Base-by-base conservation (phyloP, 1,284 basidiomycete genomes). In the Tranzscheliella williamsii region DNA sequence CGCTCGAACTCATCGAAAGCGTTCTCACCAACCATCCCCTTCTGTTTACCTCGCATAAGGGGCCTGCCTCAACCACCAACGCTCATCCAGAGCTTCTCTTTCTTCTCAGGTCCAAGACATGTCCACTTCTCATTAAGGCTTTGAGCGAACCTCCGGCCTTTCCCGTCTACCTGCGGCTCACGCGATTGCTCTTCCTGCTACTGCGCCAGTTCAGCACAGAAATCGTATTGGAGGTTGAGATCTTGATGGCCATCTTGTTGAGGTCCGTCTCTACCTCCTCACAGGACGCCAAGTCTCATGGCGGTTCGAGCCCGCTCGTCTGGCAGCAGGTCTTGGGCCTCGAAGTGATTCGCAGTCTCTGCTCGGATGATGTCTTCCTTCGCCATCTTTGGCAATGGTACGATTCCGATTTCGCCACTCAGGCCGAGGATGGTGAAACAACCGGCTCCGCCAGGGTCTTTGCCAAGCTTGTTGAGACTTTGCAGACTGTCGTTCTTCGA, bases 1-100 rank as follows among this genome's bases (percentile, higher is more conserved):
- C 91, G 0, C 81, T 98, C 21, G 94, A 98, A 79, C 81, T 98
- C 42, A 90, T 98, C 46, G 95, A 98, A 80, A 96, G 92, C 72
- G 90, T 97, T 4, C 81, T 98, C 42, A 94, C 91, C 12, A 96
- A 95, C 65, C 96, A 97, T 73, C 87, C 92, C 62, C 84, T 84
- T 12, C 83, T 93, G 0, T 94, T 97, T 73, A 24, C 55, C 16
- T 37, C 41, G 24, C 5, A n/a, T 13, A 34, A 17, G 18, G 32
- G 13, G 9, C 11, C 43, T 7, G 33, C 44, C 8, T 18, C 38
- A 3, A 32, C 42, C 6, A n/a, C 42, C 15, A 49, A 22, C 31
- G 48, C 57, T 2, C 91, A 91, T 60, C 78, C 84, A 4, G 91
- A 95, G 75, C 82, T 95, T 0, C 83, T 93, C 17, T 83, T 90